Percentiles rank a stretch among this genome's conserved stretches.
Evolutionary conservation across 208 protist genomes (phyloP).

Genomic region (Crithidia mellificae): DNA sequence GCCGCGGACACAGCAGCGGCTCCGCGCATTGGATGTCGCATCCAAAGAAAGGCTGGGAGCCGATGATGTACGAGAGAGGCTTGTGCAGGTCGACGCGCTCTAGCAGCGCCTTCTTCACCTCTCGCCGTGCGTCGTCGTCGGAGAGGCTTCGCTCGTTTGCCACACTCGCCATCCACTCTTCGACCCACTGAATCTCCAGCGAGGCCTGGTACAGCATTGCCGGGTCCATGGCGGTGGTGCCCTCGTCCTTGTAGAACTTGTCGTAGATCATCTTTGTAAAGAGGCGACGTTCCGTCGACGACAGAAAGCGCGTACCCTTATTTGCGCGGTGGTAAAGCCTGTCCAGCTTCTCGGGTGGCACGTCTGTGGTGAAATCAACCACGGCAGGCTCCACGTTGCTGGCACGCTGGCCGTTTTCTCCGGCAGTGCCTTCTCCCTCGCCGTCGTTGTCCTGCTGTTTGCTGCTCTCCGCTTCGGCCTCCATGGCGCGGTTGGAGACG

Average conservation of each 20-base stretch:
- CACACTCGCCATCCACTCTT: slow-evolving; percentile 62
- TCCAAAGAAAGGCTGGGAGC: slow-evolving; percentile 84
- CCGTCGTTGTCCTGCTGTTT: background rate
- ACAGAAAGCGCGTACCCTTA: slow-evolving; percentile 28
- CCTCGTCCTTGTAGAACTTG: slow-evolving; percentile 53
- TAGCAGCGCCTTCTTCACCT: slow-evolving; percentile 70
- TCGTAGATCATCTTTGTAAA: slow-evolving; percentile 70
- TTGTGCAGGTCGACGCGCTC: slow-evolving; percentile 82
- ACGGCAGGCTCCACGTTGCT: slow-evolving; percentile 12
- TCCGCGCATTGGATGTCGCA: slow-evolving; percentile 68
- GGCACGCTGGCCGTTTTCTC: background rate
- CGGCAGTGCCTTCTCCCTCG: background rate
- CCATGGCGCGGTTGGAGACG: background rate
- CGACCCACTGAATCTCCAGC: slow-evolving; percentile 75
- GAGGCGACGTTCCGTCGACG: slow-evolving; percentile 30
- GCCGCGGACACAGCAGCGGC: slow-evolving; percentile 79
- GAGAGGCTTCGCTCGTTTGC: slow-evolving; percentile 6
- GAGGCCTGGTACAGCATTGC: slow-evolving; percentile 73
- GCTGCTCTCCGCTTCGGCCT: background rate
- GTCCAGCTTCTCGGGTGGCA: slow-evolving; percentile 28
- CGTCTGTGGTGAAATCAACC: slow-evolving; percentile 32
- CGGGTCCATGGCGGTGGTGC: slow-evolving; percentile 32
- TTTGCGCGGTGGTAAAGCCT: slow-evolving; percentile 20
- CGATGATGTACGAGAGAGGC: slow-evolving; percentile 88
- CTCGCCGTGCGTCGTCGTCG: slow-evolving; percentile 37